Percentiles rank a stretch among this genome's conserved stretches.
These are phyloP conservation scores for Dimargaris xerosporica DNA, from an alignment of 192 early-diverging fungal species.

Conservation along the genomic window DNA sequence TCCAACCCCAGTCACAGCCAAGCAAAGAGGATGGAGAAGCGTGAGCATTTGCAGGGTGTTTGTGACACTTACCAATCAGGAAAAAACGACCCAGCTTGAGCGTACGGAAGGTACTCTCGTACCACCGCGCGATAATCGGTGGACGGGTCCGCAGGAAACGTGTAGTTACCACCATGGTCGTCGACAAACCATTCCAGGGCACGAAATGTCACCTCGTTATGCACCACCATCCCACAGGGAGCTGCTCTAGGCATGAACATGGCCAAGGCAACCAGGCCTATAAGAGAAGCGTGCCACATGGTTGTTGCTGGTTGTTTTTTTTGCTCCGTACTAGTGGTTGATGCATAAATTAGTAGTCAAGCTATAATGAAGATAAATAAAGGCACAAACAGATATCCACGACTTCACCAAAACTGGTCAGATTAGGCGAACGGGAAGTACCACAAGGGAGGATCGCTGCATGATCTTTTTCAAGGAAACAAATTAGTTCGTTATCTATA, in stretches of 20 bases:
- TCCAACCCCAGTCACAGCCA: background rate
- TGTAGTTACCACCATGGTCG: background rate
- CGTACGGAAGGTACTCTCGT: background rate
- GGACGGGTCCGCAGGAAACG: background rate
- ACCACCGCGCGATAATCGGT: background rate
- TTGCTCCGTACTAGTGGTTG: no score
- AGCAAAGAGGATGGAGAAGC: background rate
- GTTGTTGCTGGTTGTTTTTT: no score
- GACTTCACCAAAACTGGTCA: no score
- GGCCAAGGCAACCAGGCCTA: background rate
- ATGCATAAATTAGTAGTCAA: no score
- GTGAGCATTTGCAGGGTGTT: background rate
- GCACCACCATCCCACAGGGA: background rate
- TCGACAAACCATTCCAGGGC: background rate
- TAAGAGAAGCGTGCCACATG: no score
- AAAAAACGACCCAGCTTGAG: background rate
- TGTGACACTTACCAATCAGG: conserved; percentile 1
- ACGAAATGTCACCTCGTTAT: background rate
- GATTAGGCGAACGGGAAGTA: no score
- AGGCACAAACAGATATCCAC: no score
- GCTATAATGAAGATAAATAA: no score
- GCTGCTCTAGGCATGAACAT: background rate
- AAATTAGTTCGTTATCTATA: no score
- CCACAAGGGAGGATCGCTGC: no score
- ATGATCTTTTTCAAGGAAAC: no score